Percentiles rank a stretch among this genome's conserved stretches.
Conservation (phyloP, 2,329 filamentous ascomycete genomes). For the Aspergillus alliaceus region DNA sequence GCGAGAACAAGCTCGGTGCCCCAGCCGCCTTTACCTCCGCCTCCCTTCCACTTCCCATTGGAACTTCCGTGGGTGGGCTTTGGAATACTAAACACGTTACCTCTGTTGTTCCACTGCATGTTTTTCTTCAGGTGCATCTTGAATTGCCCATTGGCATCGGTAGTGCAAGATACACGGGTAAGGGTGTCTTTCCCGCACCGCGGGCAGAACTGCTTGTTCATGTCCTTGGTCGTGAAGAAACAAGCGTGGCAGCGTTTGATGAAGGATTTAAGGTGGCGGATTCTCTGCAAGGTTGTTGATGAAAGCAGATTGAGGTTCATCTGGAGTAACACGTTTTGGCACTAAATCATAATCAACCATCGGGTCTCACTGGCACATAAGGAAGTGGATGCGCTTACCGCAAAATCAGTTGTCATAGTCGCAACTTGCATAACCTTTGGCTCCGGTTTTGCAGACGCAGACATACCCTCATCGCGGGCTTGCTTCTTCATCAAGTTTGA, state of each 20-base stretch:
- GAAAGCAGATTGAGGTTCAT: slow-evolving; percentile 92
- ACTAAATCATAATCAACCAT: slow-evolving; percentile 22
- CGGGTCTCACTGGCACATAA: not conserved
- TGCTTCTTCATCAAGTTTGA: slow-evolving; percentile 86
- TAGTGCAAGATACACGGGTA: slow-evolving; percentile 81
- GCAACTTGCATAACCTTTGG: slow-evolving; percentile 76
- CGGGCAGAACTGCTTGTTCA: slow-evolving; percentile 87
- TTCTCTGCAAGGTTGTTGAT: slow-evolving; percentile 68
- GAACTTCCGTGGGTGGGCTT: slow-evolving; percentile 81
- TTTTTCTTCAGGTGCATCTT: slow-evolving; percentile 86
- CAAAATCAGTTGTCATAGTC: slow-evolving; percentile 92
- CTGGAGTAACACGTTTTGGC: slow-evolving; percentile 87
- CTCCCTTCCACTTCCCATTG: slow-evolving; percentile 69
- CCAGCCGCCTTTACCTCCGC: slow-evolving; percentile 84
- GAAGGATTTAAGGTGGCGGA: slow-evolving; percentile 83
- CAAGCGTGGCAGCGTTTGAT: slow-evolving; percentile 91
- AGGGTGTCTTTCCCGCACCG: slow-evolving; percentile 86
- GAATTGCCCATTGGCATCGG: slow-evolving; percentile 76
- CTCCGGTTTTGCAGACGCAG: slow-evolving; percentile 51
- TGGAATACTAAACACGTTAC: slow-evolving; percentile 88
- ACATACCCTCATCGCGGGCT: slow-evolving; percentile 60
- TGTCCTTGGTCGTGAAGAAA: slow-evolving; percentile 81
- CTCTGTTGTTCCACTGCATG: slow-evolving; percentile 93
- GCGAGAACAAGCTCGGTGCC: slow-evolving; percentile 79
- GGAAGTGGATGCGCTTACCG: slow-evolving; percentile 58